These are phyloP conservation scores for Cyathus striatus DNA, from an alignment of 768 basidiomycete genomes.

Conservation along the genomic window DNA sequence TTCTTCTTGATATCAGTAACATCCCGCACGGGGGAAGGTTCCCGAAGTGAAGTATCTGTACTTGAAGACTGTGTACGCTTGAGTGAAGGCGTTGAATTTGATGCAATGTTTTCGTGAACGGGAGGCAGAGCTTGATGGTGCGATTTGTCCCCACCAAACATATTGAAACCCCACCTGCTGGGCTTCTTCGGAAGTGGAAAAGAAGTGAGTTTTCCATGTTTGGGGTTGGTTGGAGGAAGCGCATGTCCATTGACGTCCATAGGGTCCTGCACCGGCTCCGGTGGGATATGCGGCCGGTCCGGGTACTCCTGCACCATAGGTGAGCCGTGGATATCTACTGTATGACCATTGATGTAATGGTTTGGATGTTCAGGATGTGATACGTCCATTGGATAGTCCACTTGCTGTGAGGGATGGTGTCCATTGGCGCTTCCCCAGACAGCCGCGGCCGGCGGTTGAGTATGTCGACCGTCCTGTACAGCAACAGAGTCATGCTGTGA, in stretches of 20 bases:
- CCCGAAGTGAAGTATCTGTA: constrained; percentile 63
- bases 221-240: constrained; percentile 41
- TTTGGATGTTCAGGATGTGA: constrained; percentile 41
- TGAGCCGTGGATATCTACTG: constrained; percentile 48
- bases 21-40: constrained; percentile 40
- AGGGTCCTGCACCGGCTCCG: constrained; percentile 31
- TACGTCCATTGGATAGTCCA: constrained; percentile 60
- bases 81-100: constrained; percentile 58
- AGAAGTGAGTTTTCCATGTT: constrained; percentile 52
- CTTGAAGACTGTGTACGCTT: constrained; percentile 79
- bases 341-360: constrained; percentile 37
- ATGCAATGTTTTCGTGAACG: constrained; percentile 61
- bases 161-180: constrained; percentile 58
- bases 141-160: constrained; percentile 79
- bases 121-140: constrained; percentile 60
- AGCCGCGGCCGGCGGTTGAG: constrained; percentile 15
- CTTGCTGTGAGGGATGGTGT: constrained; percentile 21
- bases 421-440: constrained; percentile 27
- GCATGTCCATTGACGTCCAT: constrained; percentile 28
- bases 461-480: constrained; percentile 5
- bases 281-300: constrained; percentile 32
- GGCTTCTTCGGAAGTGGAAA: constrained; percentile 74
- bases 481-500: constrained; percentile 7
- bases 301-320: constrained; percentile 51
- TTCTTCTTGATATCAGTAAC: constrained; percentile 63